Evolutionary conservation across 1,284 basidiomycete genomes (phyloP), one percentile per base, ranked within the genome.

Genomic region (Schizophyllum commune): DNA sequence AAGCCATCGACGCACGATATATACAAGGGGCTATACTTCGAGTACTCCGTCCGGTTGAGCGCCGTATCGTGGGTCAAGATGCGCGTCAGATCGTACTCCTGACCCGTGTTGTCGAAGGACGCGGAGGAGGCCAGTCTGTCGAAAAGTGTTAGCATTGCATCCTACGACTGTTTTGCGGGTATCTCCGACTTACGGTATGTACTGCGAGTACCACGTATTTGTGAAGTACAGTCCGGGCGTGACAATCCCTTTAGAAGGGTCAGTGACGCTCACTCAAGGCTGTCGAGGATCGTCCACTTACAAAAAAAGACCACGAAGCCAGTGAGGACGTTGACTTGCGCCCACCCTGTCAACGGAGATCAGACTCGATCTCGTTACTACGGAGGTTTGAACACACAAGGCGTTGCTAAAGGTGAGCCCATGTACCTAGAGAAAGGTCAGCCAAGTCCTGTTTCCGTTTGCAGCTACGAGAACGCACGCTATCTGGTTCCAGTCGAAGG

Each of bases 21-120:
- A 75, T 89, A 96, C 1, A 96, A 73, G 0, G 92, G 94, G 61
- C 91, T 94, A 69, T 98, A 98, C 0, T 71, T 75, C 60, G 83
- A 70, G 73, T 96, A 97, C 0, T 84, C 88, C 0, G 75, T 73
- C 17, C 75, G 55, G 71, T 94, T 83, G 66, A 96, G 67, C 2
- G 80, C 78, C 1, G 75, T 69, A 32, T 88, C 80, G 0, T 75
- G 57, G 21, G 76, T 84, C 57, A 96, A 73, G 53, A 98, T 88
- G 7, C 75, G 74, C 0, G 74, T 71, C 17, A 93, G 81, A 63
- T 96, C 78, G 79, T 96, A 98, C 0, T 71, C 52, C 0, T 66
- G 57, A 0, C 91, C 92, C 6, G 79, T 81, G 66, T 88, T 88
- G 67, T 89, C 86, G 66, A 75, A 90, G 1, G 84, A 79, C 32